A percentile compares a stretch with the other conserved stretches of the same genome.
These are phyloP conservation scores for Aspergillus arachidicola DNA, from an alignment of 2,329 filamentous ascomycete genomes.

Conservation along the genomic window DNA sequence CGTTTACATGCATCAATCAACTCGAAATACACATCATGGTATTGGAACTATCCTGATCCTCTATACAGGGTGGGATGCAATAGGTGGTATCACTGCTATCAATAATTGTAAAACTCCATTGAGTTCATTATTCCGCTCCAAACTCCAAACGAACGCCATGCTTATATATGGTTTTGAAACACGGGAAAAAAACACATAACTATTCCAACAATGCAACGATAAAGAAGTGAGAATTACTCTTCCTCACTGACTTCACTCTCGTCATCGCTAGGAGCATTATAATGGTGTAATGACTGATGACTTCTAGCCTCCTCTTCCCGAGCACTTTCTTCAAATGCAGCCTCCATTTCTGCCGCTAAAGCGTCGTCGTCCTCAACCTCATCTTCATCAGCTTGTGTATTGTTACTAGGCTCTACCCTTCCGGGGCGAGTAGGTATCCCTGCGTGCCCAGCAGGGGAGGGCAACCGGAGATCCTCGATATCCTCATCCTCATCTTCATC, in stretches of 20 bases:
- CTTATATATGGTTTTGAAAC: slow-evolving; percentile 12
- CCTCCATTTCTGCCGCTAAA: slow-evolving; percentile 61
- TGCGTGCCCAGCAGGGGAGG: slow-evolving; percentile 37
- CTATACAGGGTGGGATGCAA: not conserved
- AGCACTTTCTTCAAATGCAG: slow-evolving; percentile 51
- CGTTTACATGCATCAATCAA: not conserved
- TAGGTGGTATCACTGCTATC: slow-evolving; percentile 21
- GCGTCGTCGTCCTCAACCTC: slow-evolving; percentile 51
- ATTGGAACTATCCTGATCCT: slow-evolving; percentile 3
- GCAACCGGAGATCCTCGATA: slow-evolving; percentile 40
- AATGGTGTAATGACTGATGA: slow-evolving; percentile 36
- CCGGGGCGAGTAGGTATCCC: slow-evolving; percentile 17
- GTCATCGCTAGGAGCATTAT: slow-evolving; percentile 47
- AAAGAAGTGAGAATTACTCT: slow-evolving; percentile 47
- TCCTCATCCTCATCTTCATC: slow-evolving; percentile 39
- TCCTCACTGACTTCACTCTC: slow-evolving; percentile 70
- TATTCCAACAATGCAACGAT: slow-evolving; percentile 3
- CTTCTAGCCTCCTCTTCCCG: slow-evolving; percentile 45
- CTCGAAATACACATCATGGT: not conserved
- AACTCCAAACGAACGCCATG: slow-evolving; percentile 21
- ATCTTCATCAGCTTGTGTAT: slow-evolving; percentile 30
- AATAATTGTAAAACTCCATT: slow-evolving; percentile 10
- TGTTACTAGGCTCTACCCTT: slow-evolving; percentile 17
- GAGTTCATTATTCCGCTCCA: slow-evolving; percentile 9
- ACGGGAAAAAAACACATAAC: not conserved